Percentiles rank a stretch among this genome's conserved stretches.
Conservation (phyloP, 495 filamentous ascomycete species). For the Aspergillus incahuasiensis region DNA sequence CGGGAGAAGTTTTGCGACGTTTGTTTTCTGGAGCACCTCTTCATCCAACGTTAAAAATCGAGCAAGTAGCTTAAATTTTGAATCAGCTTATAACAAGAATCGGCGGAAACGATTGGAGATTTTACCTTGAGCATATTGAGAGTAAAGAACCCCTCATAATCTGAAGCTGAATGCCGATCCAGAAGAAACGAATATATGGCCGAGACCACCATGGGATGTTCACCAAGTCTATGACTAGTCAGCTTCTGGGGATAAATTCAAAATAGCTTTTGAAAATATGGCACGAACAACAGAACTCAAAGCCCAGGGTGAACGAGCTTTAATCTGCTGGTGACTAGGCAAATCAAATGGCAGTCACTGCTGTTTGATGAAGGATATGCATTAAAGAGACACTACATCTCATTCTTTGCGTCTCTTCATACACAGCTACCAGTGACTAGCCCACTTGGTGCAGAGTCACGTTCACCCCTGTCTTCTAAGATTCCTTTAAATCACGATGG, state of each 20-base stretch:
- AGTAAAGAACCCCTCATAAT: slow-evolving; percentile 59
- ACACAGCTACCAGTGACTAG: slow-evolving; percentile 3
- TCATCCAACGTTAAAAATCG: slow-evolving; percentile 60
- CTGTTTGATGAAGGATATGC: not conserved
- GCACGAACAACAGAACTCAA: not conserved
- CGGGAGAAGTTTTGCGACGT: slow-evolving; percentile 59
- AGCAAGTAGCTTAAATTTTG: slow-evolving; percentile 49
- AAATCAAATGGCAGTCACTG: not conserved
- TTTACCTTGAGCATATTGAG: slow-evolving; percentile 59
- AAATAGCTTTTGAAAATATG: not conserved
- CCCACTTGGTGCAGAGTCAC: slow-evolving; percentile 10
- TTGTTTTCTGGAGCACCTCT: slow-evolving; percentile 58
- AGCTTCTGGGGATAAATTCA: slow-evolving; percentile 18
- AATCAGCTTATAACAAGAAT: slow-evolving; percentile 1
- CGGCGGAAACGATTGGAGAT: not conserved
- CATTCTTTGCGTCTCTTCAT: slow-evolving; percentile 29
- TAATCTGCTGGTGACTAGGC: not conserved
- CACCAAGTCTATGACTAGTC: slow-evolving; percentile 45
- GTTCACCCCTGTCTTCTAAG: slow-evolving; percentile 25
- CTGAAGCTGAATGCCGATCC: slow-evolving; percentile 60
- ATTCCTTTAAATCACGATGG: slow-evolving; percentile 27
- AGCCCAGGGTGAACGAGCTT: not conserved
- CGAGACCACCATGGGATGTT: slow-evolving; percentile 52
- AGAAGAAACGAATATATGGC: slow-evolving; percentile 60
- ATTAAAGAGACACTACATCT: not conserved